Evolutionary conservation across 768 basidiomycete species (phyloP).

Genomic region (Peribolospora kevripleyi): DNA sequence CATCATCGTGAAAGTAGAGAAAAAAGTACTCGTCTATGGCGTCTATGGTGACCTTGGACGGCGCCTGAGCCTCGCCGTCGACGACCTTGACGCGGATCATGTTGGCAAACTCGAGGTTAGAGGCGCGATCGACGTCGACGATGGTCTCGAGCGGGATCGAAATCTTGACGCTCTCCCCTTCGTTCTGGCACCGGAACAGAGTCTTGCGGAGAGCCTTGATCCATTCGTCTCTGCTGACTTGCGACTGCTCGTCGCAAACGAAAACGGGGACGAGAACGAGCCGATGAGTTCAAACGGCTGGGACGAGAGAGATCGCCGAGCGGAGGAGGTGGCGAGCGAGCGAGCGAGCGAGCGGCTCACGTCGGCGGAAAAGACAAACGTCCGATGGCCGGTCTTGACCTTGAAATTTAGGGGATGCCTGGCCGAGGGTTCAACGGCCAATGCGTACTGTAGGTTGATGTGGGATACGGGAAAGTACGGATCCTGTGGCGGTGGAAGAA

Average conservation of each 20-base stretch:
- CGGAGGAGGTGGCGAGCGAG: too few relatives aligned
- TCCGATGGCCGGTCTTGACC: neutral
- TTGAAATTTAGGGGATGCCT: neutral
- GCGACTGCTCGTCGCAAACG: slow-evolving; percentile 20
- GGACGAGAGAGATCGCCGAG: neutral
- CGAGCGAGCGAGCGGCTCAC: too few relatives aligned
- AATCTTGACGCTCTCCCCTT: slow-evolving; percentile 92
- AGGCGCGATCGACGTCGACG: slow-evolving; percentile 63
- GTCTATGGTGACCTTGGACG: slow-evolving; percentile 14
- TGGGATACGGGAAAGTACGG: slow-evolving; percentile 96
- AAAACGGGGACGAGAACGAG: too few relatives aligned
- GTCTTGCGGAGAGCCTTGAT: slow-evolving; percentile 77
- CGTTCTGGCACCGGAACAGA: slow-evolving; percentile 87
- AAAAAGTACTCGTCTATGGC: slow-evolving; percentile 41
- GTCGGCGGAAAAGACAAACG: too few relatives aligned
- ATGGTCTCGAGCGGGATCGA: slow-evolving; percentile 81
- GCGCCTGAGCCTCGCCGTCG: slow-evolving; percentile 32
- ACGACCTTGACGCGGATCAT: slow-evolving; percentile 76
- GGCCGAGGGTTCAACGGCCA: slow-evolving; percentile 13
- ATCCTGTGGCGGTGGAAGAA: slow-evolving; percentile 31
- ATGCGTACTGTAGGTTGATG: slow-evolving; percentile 37
- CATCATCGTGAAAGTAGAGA: slow-evolving; percentile 47
- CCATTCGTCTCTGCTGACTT: slow-evolving; percentile 77
- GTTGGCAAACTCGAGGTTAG: slow-evolving; percentile 67
- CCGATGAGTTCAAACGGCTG: neutral